Evolutionary conservation across 441 rosid species (phyloP).

Genomic region (Euphorbia corollata): DNA sequence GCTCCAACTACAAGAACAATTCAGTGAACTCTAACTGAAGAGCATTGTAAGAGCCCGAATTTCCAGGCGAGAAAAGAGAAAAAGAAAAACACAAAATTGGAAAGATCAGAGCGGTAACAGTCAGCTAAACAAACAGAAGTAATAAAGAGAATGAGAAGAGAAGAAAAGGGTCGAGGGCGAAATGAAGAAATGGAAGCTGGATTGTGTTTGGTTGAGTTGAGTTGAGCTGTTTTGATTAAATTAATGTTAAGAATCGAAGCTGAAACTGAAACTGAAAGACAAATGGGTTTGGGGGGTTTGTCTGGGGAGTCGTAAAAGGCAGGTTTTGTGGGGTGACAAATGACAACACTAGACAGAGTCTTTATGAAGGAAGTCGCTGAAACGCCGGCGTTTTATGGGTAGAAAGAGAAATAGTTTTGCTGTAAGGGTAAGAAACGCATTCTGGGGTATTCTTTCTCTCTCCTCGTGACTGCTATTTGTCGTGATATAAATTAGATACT

Average conservation of each 20-base stretch:
- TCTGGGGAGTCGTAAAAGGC: conserved; percentile 25
- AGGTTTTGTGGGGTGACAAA: conserved; percentile 15
- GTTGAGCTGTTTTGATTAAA: background rate
- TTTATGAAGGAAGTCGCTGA: background rate
- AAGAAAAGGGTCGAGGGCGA: background rate
- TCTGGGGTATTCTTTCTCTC: conserved; percentile 1
- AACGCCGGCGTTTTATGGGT: conserved; percentile 3
- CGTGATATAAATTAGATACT: background rate
- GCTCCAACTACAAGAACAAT: background rate
- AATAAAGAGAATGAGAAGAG: background rate
- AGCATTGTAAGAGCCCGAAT: conserved; percentile 16
- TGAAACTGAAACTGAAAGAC: conserved; percentile 12
- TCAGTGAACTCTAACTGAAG: background rate
- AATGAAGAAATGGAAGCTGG: conserved; percentile 16
- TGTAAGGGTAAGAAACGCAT: background rate
- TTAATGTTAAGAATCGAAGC: conserved; percentile 22
- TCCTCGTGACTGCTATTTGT: conserved; percentile 21
- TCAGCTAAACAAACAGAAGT: background rate
- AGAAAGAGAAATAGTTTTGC: no score
- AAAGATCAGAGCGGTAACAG: background rate
- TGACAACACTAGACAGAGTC: conserved; percentile 7
- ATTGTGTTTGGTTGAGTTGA: background rate
- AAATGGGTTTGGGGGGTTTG: background rate
- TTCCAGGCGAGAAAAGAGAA: background rate
- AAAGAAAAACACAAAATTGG: conserved; percentile 1